Evolutionary conservation across 768 basidiomycete genomes (phyloP).

Genomic region (Phylloporus sp.): DNA sequence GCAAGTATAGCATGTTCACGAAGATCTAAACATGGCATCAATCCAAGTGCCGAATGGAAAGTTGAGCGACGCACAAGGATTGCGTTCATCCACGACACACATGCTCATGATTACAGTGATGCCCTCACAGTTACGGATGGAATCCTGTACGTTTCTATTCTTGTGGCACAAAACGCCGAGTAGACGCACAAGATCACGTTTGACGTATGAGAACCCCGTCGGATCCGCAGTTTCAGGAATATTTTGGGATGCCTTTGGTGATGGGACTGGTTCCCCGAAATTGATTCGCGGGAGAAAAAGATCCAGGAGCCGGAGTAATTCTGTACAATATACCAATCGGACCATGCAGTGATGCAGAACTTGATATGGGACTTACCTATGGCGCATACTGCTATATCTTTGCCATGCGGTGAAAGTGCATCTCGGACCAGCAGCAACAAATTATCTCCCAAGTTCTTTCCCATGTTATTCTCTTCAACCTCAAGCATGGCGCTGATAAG

Average conservation of each 20-base stretch:
- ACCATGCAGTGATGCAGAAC: neutral
- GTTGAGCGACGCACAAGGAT: constrained; percentile 68
- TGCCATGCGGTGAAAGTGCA: constrained; percentile 34
- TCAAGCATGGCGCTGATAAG: constrained; percentile 56
- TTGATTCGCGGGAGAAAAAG: constrained; percentile 81
- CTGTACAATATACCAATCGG: constrained; percentile 40
- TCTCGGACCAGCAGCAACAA: constrained; percentile 43
- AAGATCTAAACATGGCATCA: constrained; percentile 44
- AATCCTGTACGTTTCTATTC: constrained; percentile 65
- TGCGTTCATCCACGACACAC: constrained; percentile 86
- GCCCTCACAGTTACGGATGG: constrained; percentile 63
- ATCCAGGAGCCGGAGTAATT: constrained; percentile 69
- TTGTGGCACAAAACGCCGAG: constrained; percentile 73
- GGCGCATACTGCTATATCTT: constrained; percentile 48
- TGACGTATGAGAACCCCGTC: constrained; percentile 76
- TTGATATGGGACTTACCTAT: constrained; percentile 45
- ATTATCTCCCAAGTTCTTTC: constrained; percentile 4
- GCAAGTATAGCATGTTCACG: constrained; percentile 90
- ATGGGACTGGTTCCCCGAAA: constrained; percentile 57
- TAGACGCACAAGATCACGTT: constrained; percentile 84
- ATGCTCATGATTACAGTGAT: constrained; percentile 81
- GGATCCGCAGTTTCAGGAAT: constrained; percentile 32
- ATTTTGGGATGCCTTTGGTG: constrained; percentile 5
- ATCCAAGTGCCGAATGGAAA: neutral
- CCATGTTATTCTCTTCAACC: constrained; percentile 31